A percentile compares a stretch with the other conserved stretches of the same genome.
Conservation (phyloP, 1,284 basidiomycete genomes). For the Retiboletus flavoniger region DNA sequence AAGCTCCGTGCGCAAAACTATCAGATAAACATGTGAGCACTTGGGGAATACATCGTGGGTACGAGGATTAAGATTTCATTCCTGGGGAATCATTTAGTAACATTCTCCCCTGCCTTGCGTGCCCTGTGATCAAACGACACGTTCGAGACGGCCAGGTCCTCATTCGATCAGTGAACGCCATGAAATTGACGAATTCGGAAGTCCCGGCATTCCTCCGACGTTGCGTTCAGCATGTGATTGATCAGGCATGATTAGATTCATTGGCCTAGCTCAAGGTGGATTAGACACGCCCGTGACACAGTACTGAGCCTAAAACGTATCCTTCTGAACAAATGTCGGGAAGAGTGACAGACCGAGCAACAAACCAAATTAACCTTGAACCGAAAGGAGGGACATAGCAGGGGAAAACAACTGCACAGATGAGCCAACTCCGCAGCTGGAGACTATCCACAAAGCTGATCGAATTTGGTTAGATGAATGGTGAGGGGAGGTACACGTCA, state of each 20-base stretch:
- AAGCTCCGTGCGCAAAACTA: conserved; percentile 1
- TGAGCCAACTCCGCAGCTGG: conserved; percentile 7
- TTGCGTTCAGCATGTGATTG: conserved; percentile 3
- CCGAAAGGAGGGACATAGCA: conserved; percentile 6
- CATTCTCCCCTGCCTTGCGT: not conserved
- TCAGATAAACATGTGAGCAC: conserved; percentile 15
- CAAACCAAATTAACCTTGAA: not conserved
- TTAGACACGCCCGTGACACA: not conserved
- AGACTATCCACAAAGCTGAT: conserved; percentile 5
- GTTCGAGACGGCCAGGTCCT: conserved; percentile 1
- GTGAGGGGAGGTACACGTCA: not conserved
- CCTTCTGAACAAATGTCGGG: not conserved
- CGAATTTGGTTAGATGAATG: conserved; percentile 27
- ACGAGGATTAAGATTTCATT: conserved; percentile 7
- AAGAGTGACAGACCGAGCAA: not conserved
- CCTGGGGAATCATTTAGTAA: conserved; percentile 6
- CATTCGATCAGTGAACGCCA: not conserved
- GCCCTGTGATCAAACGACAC: conserved; percentile 6
- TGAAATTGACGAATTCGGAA: not conserved
- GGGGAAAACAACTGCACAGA: not conserved
- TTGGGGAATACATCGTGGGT: conserved; percentile 16
- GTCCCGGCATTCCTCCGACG: not conserved
- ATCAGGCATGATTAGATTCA: not conserved
- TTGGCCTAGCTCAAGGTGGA: not conserved
- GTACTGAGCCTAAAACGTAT: conserved; percentile 2